Evolutionary conservation across 352 stramenopile genomes (phyloP).

Genomic region (Phytophthora idaei): DNA sequence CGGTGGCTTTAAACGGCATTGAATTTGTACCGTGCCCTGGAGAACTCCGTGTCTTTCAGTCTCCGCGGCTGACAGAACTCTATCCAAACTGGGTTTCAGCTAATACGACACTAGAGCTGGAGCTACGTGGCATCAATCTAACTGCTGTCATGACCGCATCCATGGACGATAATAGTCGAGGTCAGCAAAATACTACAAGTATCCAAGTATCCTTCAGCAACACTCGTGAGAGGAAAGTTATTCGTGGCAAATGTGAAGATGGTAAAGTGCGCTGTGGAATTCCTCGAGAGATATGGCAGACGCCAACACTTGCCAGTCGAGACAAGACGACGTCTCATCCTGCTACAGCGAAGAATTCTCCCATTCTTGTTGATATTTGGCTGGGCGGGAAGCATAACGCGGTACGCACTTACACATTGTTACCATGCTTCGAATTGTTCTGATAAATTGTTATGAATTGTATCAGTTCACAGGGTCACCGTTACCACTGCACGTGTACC

Average conservation of each 20-base stretch:
- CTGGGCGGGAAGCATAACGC: constrained; percentile 59
- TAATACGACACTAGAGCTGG: constrained; percentile 34
- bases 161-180: constrained; percentile 18
- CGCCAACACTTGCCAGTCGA: constrained; percentile 1
- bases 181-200: constrained; percentile 3
- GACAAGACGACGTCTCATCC: constrained; percentile 4
- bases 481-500: constrained; percentile 60
- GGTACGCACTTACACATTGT: constrained; percentile 27
- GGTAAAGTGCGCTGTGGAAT: constrained; percentile 46
- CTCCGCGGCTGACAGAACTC: constrained; percentile 54
- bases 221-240: constrained; percentile 17
- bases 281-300: constrained; percentile 35
- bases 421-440: not conserved
- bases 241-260: constrained; percentile 43
- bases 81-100: constrained; percentile 63
- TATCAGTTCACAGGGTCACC: constrained; percentile 62
- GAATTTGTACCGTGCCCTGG: constrained; percentile 61
- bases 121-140: constrained; percentile 66
- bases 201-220: constrained; percentile 58
- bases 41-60: constrained; percentile 66
- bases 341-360: constrained; percentile 1
- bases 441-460: not conserved
- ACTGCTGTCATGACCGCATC: constrained; percentile 27
- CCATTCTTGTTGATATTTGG: constrained; percentile 69
- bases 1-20: constrained; percentile 67